A percentile compares a stretch with the other conserved stretches of the same genome.
Conservation (phyloP, 805 yeast species). For the Kuraishia molischiana region DNA sequence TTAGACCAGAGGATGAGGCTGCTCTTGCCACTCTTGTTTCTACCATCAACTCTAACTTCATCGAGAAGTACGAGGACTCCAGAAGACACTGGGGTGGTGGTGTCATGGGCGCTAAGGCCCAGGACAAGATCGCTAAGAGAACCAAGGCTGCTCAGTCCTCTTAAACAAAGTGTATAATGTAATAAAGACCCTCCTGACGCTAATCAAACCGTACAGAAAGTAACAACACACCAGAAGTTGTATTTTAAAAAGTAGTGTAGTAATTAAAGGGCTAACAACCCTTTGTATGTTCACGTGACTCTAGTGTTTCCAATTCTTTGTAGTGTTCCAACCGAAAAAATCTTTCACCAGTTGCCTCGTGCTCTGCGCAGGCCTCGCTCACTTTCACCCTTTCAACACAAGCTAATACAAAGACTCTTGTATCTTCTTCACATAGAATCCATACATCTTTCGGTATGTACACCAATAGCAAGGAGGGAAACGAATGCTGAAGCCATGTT, state of each 20-base stretch:
- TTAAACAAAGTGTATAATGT: background rate
- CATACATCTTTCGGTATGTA: too few species aligned
- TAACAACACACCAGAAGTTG: background rate
- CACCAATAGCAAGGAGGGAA: too few species aligned
- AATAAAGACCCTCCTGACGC: background rate
- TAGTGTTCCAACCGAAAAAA: too few species aligned
- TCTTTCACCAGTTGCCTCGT: too few species aligned
- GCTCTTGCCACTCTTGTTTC: constrained; percentile 88
- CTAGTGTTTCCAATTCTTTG: too few species aligned
- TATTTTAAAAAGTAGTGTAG: background rate
- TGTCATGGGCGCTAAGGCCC: constrained; percentile 91
- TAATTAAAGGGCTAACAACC: too few species aligned
- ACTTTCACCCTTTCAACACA: too few species aligned
- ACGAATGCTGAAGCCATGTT: too few species aligned
- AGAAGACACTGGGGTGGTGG: constrained; percentile 99
- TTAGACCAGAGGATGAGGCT: constrained; percentile 88
- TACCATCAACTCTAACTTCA: constrained; percentile 86
- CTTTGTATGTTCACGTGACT: too few species aligned
- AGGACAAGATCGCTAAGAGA: constrained; percentile 72
- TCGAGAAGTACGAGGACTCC: constrained; percentile 87
- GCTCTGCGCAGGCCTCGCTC: too few species aligned
- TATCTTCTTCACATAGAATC: too few species aligned
- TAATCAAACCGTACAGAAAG: background rate
- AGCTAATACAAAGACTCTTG: too few species aligned
- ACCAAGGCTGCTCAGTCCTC: constrained; percentile 33